Conservation (phyloP, 2,329 filamentous ascomycete genomes). For the Exophiala sp. region DNA sequence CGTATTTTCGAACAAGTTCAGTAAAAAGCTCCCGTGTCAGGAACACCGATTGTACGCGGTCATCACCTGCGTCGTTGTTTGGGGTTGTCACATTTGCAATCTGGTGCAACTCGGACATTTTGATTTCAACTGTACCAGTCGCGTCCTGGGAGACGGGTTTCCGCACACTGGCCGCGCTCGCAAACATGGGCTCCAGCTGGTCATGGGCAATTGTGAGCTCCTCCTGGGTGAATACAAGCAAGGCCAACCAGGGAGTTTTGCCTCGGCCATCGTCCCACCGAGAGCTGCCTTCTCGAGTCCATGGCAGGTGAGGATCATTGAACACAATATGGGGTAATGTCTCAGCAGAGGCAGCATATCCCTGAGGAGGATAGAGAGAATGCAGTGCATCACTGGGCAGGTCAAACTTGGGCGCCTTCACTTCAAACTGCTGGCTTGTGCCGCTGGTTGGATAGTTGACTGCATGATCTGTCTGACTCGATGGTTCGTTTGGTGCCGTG, state of each 20-base stretch:
- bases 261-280: slow-evolving; percentile 19
- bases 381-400: slow-evolving; percentile 29
- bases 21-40: not conserved
- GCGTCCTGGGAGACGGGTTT: too few species aligned
- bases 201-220: slow-evolving; percentile 33
- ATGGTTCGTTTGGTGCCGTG: not conserved
- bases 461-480: too few species aligned
- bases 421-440: not conserved
- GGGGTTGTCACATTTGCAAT: too few species aligned
- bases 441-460: too few species aligned
- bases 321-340: slow-evolving; percentile 45
- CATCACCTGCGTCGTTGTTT: not conserved
- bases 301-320: slow-evolving; percentile 41
- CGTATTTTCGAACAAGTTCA: too few species aligned
- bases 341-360: slow-evolving; percentile 33
- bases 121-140: too few species aligned
- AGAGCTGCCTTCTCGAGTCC: slow-evolving; percentile 33
- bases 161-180: too few species aligned
- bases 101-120: too few species aligned
- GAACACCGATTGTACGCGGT: slow-evolving; percentile 16
- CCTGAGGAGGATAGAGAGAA: slow-evolving; percentile 39
- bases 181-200: too few species aligned
- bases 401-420: not conserved
- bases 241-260: slow-evolving; percentile 39
- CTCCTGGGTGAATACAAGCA: slow-evolving; percentile 37